Evolutionary conservation across 1,284 basidiomycete species (phyloP).

Genomic region (Ganoderma lucidum): DNA sequence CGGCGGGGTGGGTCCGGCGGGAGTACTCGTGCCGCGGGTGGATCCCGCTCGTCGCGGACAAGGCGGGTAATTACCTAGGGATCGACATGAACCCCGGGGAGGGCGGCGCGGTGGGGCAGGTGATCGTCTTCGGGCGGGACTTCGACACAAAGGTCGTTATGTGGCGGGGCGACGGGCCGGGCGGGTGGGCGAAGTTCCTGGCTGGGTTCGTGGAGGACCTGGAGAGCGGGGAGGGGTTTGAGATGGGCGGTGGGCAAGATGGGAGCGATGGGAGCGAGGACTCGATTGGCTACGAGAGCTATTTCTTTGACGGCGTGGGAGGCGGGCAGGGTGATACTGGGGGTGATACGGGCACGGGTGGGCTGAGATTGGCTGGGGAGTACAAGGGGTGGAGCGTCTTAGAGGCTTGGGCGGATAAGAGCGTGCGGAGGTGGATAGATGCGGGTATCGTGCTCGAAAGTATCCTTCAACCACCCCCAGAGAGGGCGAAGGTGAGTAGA

Average conservation of each 20-base stretch:
- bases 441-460: slow-evolving; percentile 68
- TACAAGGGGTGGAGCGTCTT: slow-evolving; percentile 91
- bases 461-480: slow-evolving; percentile 44
- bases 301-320: slow-evolving; percentile 83
- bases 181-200: slow-evolving; percentile 96
- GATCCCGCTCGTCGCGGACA: slow-evolving; percentile 95
- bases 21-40: slow-evolving; percentile 95
- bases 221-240: slow-evolving; percentile 88
- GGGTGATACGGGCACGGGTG: slow-evolving; percentile 72
- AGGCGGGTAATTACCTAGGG: slow-evolving; percentile 96
- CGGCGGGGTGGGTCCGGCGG: slow-evolving; percentile 89
- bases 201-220: slow-evolving; percentile 94
- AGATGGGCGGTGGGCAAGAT: slow-evolving; percentile 66
- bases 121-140: slow-evolving; percentile 97
- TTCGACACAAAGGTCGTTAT: slow-evolving; percentile 98
- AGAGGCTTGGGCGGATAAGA: slow-evolving; percentile 91
- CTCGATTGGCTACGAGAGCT: slow-evolving; percentile 86
- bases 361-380: slow-evolving; percentile 78
- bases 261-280: slow-evolving; percentile 78
- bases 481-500: slow-evolving; percentile 58
- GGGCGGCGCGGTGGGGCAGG: slow-evolving; percentile 85
- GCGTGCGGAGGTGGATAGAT: slow-evolving; percentile 85
- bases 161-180: slow-evolving; percentile 88
- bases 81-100: slow-evolving; percentile 92
- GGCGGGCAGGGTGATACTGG: slow-evolving; percentile 79